Evolutionary conservation across 371 early-diverging fungal species (phyloP).

Genomic region (Lichtheimia ornata): DNA sequence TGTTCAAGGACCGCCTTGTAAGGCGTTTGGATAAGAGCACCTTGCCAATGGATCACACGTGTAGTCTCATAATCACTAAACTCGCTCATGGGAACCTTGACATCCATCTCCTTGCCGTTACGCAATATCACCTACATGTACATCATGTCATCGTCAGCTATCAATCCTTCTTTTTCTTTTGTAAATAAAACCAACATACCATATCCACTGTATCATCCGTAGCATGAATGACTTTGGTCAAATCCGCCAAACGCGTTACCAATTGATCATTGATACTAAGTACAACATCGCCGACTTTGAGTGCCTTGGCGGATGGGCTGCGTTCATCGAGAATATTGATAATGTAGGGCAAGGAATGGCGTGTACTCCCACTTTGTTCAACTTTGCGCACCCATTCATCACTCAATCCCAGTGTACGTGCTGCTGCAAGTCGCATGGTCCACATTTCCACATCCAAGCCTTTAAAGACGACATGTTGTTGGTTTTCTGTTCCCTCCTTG

Average conservation of each 20-base stretch:
- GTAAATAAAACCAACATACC: constrained; percentile 24
- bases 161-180: background rate
- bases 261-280: constrained; percentile 71
- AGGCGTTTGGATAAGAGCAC: constrained; percentile 79
- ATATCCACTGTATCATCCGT: constrained; percentile 37
- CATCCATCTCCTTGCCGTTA: constrained; percentile 49
- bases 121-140: constrained; percentile 51
- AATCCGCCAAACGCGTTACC: constrained; percentile 71
- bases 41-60: constrained; percentile 80
- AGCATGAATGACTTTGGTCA: constrained; percentile 36
- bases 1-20: constrained; percentile 85
- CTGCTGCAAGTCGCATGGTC: constrained; percentile 78
- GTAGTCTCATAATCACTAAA: constrained; percentile 57
- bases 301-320: constrained; percentile 56
- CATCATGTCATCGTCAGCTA: background rate
- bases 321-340: constrained; percentile 57
- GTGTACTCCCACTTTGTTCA: constrained; percentile 60
- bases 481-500: background rate
- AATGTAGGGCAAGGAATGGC: constrained; percentile 70
- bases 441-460: constrained; percentile 73
- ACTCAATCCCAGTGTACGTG: constrained; percentile 76
- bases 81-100: constrained; percentile 57
- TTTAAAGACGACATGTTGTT: constrained; percentile 36
- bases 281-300: constrained; percentile 84
- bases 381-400: constrained; percentile 75